Evolutionary conservation across 768 basidiomycete genomes (phyloP).

Genomic region (Lentinus brumalis): DNA sequence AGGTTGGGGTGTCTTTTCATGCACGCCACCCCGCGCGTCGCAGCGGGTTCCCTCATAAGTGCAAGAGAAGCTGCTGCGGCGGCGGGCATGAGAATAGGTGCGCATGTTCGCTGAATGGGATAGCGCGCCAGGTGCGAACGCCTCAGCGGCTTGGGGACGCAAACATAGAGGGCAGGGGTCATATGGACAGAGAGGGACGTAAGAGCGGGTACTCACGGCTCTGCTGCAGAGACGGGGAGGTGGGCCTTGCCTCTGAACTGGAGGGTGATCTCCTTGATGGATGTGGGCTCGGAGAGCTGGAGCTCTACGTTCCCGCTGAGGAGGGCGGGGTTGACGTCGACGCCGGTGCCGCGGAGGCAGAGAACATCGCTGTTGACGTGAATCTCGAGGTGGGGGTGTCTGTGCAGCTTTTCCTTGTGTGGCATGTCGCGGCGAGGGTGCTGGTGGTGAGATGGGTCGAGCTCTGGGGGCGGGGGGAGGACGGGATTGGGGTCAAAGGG

Average conservation of each 20-base stretch:
- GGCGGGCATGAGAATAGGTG: constrained; percentile 5
- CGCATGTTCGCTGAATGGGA: constrained; percentile 2
- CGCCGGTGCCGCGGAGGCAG: constrained; percentile 75
- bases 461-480: constrained; percentile 20
- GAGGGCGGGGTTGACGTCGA: constrained; percentile 79
- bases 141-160: not conserved
- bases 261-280: constrained; percentile 82
- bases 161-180: not conserved
- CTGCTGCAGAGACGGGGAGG: constrained; percentile 57
- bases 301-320: constrained; percentile 84
- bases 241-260: constrained; percentile 83
- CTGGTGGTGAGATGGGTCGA: constrained; percentile 9
- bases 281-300: constrained; percentile 77
- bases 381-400: constrained; percentile 68
- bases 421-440: constrained; percentile 37
- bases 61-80: not conserved
- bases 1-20: not conserved
- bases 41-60: not conserved
- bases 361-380: constrained; percentile 70
- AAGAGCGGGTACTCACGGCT: constrained; percentile 51
- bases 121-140: not conserved
- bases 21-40: not conserved
- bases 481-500: constrained; percentile 25
- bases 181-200: constrained; percentile 12
- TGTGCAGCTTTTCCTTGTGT: constrained; percentile 41